A percentile compares a stretch with the other conserved stretches of the same genome.
phyloP scores from a whole-genome alignment of 345 rosid species.

The Eucalyptus sideroxylon region DNA sequence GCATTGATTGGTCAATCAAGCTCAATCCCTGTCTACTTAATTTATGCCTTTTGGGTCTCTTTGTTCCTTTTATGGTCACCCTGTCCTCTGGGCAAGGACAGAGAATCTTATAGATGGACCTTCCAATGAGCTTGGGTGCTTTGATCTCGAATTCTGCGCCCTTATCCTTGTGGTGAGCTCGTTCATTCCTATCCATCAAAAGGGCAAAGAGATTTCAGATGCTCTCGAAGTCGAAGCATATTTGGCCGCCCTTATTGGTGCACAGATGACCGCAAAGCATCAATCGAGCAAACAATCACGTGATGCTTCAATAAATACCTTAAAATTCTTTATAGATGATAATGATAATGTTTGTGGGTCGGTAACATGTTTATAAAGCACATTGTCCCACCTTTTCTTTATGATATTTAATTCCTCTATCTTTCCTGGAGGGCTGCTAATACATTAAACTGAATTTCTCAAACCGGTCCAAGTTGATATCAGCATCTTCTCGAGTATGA shows the following conservation, averaged over 20 bases:
- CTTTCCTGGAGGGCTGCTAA: neutral
- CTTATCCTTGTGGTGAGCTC: neutral
- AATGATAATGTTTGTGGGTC: neutral
- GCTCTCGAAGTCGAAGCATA: neutral
- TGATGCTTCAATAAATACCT: neutral
- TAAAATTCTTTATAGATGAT: neutral
- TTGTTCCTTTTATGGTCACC: neutral
- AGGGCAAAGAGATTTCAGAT: neutral
- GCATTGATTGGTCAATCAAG: neutral
- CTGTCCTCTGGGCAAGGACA: neutral
- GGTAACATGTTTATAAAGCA: neutral
- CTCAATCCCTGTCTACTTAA: neutral
- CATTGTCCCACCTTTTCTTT: neutral
- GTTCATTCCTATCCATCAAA: neutral
- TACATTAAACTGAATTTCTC: neutral
- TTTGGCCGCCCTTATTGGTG: no score
- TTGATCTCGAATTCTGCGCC: neutral
- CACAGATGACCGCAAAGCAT: neutral
- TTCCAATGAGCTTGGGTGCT: neutral
- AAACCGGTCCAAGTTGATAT: neutral
- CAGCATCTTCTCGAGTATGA: neutral
- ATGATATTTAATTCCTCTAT: neutral
- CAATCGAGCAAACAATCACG: neutral
- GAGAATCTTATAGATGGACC: neutral
- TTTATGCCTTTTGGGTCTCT: neutral